A percentile compares a stretch with the other conserved stretches of the same genome.
These are phyloP conservation scores for Kodamaea alishanica DNA, from an alignment of 1,139 yeast species.

Conservation along the genomic window DNA sequence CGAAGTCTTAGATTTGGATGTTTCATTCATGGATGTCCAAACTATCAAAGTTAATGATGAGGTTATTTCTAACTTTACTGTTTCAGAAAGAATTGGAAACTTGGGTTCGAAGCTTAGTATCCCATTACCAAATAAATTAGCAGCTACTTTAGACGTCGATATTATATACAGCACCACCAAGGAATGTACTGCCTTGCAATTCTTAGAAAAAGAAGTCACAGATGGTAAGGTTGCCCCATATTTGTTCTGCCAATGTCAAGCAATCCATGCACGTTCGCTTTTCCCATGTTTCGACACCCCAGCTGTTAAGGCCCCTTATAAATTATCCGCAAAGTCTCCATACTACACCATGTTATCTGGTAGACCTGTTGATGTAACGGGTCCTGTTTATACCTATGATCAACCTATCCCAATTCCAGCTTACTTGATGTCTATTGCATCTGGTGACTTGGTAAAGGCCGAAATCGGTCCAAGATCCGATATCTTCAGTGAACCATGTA, in stretches of 20 bases:
- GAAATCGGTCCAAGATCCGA: conserved; percentile 83
- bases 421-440: conserved; percentile 78
- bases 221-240: conserved; percentile 70
- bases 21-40: conserved; percentile 58
- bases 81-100: conserved; percentile 53
- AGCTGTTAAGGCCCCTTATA: conserved; percentile 65
- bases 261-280: conserved; percentile 84
- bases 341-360: conserved; percentile 75
- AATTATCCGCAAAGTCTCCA: conserved; percentile 58
- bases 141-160: conserved; percentile 28
- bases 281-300: conserved; percentile 94
- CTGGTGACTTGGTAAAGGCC: conserved; percentile 71
- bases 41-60: conserved; percentile 44
- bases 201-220: conserved; percentile 76
- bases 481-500: conserved; percentile 74
- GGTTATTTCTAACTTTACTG: conserved; percentile 25
- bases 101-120: conserved; percentile 64
- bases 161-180: conserved; percentile 65
- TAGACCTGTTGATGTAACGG: conserved; percentile 28
- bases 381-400: conserved; percentile 48
- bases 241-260: conserved; percentile 86
- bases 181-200: conserved; percentile 81
- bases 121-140: conserved; percentile 9
- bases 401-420: conserved; percentile 87
- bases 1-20: conserved; percentile 53